Conservation (phyloP, 1,284 basidiomycete species). For the Sphaerobolus stellatus region DNA sequence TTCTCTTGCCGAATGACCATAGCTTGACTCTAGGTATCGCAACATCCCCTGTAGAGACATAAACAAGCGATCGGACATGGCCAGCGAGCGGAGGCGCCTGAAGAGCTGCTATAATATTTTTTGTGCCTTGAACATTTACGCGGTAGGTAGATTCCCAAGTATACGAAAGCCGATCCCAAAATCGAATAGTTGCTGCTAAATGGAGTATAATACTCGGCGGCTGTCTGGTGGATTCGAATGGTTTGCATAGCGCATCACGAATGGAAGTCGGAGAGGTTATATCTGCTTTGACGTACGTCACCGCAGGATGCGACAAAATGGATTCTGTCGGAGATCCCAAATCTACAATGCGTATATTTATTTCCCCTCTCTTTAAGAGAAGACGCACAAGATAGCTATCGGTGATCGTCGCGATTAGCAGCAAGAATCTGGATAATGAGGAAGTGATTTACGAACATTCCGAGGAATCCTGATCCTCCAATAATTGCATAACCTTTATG, state of each 20-base stretch:
- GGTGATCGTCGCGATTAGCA: background rate
- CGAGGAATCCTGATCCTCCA: constrained; percentile 37
- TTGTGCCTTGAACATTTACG: constrained; percentile 34
- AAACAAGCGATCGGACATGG: constrained; percentile 26
- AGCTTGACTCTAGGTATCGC: constrained; percentile 28
- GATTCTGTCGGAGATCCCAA: constrained; percentile 26
- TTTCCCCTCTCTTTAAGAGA: constrained; percentile 34
- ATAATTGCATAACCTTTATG: constrained; percentile 32
- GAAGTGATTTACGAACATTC: constrained; percentile 31
- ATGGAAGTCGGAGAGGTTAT: constrained; percentile 31
- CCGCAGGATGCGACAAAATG: constrained; percentile 25
- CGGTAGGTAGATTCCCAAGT: constrained; percentile 29
- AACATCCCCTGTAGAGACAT: constrained; percentile 32
- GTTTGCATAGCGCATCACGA: constrained; percentile 23
- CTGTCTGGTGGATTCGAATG: constrained; percentile 24
- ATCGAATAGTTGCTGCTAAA: constrained; percentile 34
- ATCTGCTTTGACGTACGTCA: constrained; percentile 31
- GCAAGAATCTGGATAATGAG: background rate
- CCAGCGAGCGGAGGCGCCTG: constrained; percentile 28
- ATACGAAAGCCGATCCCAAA: constrained; percentile 36
- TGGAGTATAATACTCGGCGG: constrained; percentile 34
- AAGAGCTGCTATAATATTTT: constrained; percentile 28
- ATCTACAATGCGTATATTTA: constrained; percentile 34
- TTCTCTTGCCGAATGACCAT: constrained; percentile 22
- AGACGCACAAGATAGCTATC: constrained; percentile 33